phyloP scores from a whole-genome alignment of 164 flowering plant species.

The Aristolochia fimbriata region DNA sequence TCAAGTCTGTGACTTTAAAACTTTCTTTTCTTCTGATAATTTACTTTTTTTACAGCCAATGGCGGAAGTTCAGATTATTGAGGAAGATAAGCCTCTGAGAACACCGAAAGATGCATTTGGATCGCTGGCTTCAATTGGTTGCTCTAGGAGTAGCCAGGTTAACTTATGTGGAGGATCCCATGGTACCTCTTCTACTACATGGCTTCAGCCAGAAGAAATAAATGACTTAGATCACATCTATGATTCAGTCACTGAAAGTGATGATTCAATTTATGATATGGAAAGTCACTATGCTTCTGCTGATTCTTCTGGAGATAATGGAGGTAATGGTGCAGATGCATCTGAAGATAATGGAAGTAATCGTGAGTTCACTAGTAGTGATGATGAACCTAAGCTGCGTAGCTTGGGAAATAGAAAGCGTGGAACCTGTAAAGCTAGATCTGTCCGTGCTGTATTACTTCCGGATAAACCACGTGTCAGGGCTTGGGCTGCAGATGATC shows the following conservation, averaged over 20 bases:
- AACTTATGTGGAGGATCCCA: conserved; percentile 10
- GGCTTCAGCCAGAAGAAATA: conserved; percentile 22
- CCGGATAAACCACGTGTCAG: conserved; percentile 13
- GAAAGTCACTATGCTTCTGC: conserved; percentile 46
- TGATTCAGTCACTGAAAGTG: conserved; percentile 64
- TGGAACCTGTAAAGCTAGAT: too few species aligned
- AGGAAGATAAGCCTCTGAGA: conserved; percentile 79
- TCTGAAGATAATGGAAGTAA: conserved; percentile 22
- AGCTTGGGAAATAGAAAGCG: conserved; percentile 11
- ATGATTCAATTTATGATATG: conserved; percentile 46
- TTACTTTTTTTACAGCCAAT: conserved; percentile 38
- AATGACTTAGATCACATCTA: conserved; percentile 46
- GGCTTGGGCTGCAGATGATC: conserved; percentile 13
- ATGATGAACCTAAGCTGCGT: conserved; percentile 28
- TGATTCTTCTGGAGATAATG: conserved; percentile 28
- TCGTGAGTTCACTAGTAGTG: conserved; percentile 57
- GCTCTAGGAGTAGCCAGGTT: conserved; percentile 9
- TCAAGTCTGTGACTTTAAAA: not conserved
- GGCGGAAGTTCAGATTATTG: conserved; percentile 79
- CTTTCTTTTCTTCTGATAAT: not conserved
- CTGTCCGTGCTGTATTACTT: conserved; percentile 4
- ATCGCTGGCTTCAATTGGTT: conserved; percentile 30
- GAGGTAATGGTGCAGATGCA: conserved; percentile 33
- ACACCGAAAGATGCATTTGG: conserved; percentile 78
- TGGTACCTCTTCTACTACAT: conserved; percentile 20